A percentile compares a stretch with the other conserved stretches of the same genome.
Conservation (phyloP, 371 early-diverging fungal genomes). For the Saksenaea oblongispora region DNA sequence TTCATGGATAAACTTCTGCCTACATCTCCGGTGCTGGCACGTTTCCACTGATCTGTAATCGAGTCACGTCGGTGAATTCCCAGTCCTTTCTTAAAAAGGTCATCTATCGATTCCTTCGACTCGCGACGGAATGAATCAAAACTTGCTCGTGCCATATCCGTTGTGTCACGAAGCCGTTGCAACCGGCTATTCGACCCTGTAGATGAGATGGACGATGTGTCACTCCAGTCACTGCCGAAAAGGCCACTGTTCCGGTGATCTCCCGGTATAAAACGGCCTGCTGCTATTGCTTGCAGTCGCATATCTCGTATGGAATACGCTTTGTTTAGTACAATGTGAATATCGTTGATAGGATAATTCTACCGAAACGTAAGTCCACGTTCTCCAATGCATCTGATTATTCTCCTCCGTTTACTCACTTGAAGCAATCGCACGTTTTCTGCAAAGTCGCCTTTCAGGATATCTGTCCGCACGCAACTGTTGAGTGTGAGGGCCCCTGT, state of each 20-base stretch:
- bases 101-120: constrained; percentile 46
- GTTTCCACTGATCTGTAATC: constrained; percentile 27
- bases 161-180: constrained; percentile 38
- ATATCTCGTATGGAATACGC: constrained; percentile 44
- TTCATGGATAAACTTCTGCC: constrained; percentile 35
- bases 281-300: constrained; percentile 29
- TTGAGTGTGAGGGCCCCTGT: background rate
- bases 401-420: constrained; percentile 13
- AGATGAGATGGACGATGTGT: constrained; percentile 45
- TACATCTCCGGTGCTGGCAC: constrained; percentile 41
- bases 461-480: constrained; percentile 60
- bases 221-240: constrained; percentile 35
- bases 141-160: constrained; percentile 43
- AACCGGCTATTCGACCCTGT: constrained; percentile 37
- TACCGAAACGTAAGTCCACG: constrained; percentile 4
- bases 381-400: background rate
- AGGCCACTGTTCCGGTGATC: constrained; percentile 36
- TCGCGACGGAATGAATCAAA: constrained; percentile 44
- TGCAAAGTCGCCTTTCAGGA: constrained; percentile 62
- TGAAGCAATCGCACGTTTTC: constrained; percentile 71
- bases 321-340: constrained; percentile 43
- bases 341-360: constrained; percentile 57
- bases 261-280: constrained; percentile 39
- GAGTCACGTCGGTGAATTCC: constrained; percentile 15
- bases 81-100: constrained; percentile 33